Percentiles rank a stretch among this genome's conserved stretches.
phyloP scores from a whole-genome alignment of 306 rosid species.

The Gynostemma pentaphyllum region DNA sequence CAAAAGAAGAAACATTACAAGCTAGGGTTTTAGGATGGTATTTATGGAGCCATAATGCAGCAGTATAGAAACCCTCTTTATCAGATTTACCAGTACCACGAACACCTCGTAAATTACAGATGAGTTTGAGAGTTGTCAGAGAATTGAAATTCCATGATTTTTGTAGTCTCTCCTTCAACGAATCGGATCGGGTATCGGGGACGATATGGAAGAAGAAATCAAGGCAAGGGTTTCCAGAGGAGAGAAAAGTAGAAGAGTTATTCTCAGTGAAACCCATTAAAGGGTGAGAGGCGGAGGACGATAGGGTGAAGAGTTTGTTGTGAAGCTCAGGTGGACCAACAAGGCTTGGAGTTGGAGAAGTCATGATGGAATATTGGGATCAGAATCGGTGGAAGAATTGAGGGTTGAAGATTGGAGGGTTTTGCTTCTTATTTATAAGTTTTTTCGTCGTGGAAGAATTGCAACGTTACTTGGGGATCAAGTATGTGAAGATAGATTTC shows the following conservation, averaged over 20 bases:
- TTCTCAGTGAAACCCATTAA: conserved; percentile 33
- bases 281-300: no score
- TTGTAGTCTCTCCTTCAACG: conserved; percentile 16
- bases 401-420: no score
- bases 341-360: no score
- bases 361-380: no score
- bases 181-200: conserved; percentile 26
- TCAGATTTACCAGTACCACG: conserved; percentile 64
- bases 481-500: no score
- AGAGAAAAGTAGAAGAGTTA: conserved; percentile 26
- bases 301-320: no score
- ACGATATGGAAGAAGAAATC: conserved; percentile 58
- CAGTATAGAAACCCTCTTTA: conserved; percentile 27
- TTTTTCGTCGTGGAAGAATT: no score
- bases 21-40: conserved; percentile 60
- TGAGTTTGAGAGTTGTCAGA: conserved; percentile 45
- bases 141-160: conserved; percentile 37
- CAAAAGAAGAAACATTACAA: conserved; percentile 34
- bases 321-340: no score
- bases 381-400: no score
- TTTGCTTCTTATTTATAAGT: no score
- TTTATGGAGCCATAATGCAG: conserved; percentile 44
- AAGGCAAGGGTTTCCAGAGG: conserved; percentile 52
- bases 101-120: conserved; percentile 53
- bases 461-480: no score